phyloP scores from a whole-genome alignment of 1,284 basidiomycete species.

The Ustilago sp. region DNA sequence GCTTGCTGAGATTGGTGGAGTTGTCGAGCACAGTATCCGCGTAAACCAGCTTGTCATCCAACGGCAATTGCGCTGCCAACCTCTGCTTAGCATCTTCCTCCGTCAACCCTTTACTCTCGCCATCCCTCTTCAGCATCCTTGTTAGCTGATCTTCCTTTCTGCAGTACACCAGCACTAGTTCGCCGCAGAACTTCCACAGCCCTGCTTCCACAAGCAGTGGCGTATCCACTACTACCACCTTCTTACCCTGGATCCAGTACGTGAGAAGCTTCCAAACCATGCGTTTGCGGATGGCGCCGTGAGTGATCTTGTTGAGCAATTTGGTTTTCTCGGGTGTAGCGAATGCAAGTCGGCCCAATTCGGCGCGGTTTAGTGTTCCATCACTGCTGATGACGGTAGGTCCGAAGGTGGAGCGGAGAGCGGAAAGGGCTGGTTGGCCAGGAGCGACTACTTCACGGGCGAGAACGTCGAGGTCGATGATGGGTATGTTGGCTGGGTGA shows the following conservation, averaged over 20 bases:
- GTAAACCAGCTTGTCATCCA: slow-evolving; percentile 81
- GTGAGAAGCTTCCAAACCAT: slow-evolving; percentile 80
- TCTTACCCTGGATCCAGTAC: slow-evolving; percentile 82
- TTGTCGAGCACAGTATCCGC: slow-evolving; percentile 92
- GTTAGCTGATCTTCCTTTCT: slow-evolving; percentile 56
- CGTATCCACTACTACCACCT: slow-evolving; percentile 86
- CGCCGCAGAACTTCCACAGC: slow-evolving; percentile 85
- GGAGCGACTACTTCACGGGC: slow-evolving; percentile 89
- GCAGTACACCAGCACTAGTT: slow-evolving; percentile 86
- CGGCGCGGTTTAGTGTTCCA: slow-evolving; percentile 83
- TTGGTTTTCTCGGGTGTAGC: slow-evolving; percentile 75
- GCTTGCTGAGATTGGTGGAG: slow-evolving; percentile 75
- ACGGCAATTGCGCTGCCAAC: slow-evolving; percentile 83
- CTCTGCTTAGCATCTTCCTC: slow-evolving; percentile 76
- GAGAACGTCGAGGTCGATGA: slow-evolving; percentile 92
- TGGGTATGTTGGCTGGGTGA: slow-evolving; percentile 75
- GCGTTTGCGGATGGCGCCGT: slow-evolving; percentile 83
- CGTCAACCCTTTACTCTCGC: slow-evolving; percentile 70
- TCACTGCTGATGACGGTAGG: slow-evolving; percentile 76
- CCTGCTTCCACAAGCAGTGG: slow-evolving; percentile 93
- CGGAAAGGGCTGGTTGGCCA: slow-evolving; percentile 79
- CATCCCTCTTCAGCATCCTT: slow-evolving; percentile 65
- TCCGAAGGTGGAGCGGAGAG: slow-evolving; percentile 82
- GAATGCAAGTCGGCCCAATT: slow-evolving; percentile 88
- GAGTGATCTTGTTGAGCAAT: slow-evolving; percentile 85